Evolutionary conservation across 164 flowering plant species (phyloP), one percentile per base, ranked within the genome.

Genomic region (Chimonanthus salicifolius): DNA sequence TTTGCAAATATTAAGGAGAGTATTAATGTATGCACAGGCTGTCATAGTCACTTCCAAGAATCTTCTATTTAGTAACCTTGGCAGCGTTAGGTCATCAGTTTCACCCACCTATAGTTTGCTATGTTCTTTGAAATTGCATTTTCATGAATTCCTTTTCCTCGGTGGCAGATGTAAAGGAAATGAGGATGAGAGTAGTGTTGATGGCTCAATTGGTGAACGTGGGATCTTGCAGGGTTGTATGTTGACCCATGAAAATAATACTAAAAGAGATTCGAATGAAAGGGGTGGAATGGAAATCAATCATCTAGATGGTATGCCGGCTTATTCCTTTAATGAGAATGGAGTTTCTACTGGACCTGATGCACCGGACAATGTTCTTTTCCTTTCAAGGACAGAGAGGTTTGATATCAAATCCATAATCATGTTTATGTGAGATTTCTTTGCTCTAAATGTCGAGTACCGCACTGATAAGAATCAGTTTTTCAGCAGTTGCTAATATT

Each of bases 181-280:
- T 50, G 89, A 85, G 72, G 90, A 89, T 75, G 92, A 88, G 7
- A 68, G 62, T 10, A 83, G 81, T 71, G 62, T 74, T 70, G 68
- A 74, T n/a, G 80, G 89, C 70, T 82, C 87, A 70, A 73, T 71
- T 72, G 3, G 71, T 68, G 87, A 80, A 62, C 78, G 75, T 33
- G 58, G 62, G 21, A 70, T 68, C 64, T 71, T 80, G 44, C 78
- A 62, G 54, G 75, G 69, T 77, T 71, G 73, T 74, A 79, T 85
- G 13, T 80, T 78, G 47, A n/a, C 72, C 67, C 76, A 67, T 66
- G 83, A 71, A 15, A 80, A 82, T 75, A 70, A 70, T 6, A 49
- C n/a, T 64, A 83, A 77, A 62, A 78, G 64, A 70, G 79, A 67
- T 76, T 68, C 51, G 6, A 67, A 47, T 71, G 90, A 80, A 75